Base-by-base conservation (phyloP, 176 grass and related monocot species). In the Rhynchospora breviuscula region DNA sequence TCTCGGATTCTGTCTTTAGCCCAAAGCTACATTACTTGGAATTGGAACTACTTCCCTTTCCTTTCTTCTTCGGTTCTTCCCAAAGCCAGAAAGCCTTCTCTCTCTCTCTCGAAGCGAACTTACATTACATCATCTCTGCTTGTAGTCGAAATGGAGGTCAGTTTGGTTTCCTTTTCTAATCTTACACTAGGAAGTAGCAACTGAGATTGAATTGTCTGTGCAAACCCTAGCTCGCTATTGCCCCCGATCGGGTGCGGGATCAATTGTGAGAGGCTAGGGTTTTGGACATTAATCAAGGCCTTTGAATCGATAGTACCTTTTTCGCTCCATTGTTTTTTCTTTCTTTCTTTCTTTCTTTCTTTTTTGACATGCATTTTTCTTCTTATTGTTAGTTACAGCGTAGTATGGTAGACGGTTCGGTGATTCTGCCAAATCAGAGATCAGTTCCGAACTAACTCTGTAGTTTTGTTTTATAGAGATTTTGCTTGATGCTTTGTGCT, bases 41-140 rank as follows among this genome's bases (percentile, higher is more conserved):
- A n/a, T 47, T n/a, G n/a, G n/a, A n/a, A 73, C 8, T 75, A 75
- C 23, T 51, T 51, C 45, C 44, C n/a, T 74, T 46, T 17, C 13
- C n/a, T n/a, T 23, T 12, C 46, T 17, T 77, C n/a, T 57, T 77
- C 49, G n/a, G n/a, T 77, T 77, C 73, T 77, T 77, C 73, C 73
- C 73, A 77, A 77, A 77, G n/a, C n/a, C n/a, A n/a, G n/a, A n/a
- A n/a, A n/a, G 73, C 73, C 49, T 57, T 54, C 12, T 33, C 15
- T 23, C 61, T 25, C 40, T 12, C 22, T 3, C 13, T 26, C n/a
- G n/a, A n/a, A n/a, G n/a, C n/a, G n/a, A n/a, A n/a, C n/a, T n/a
- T n/a, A n/a, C n/a, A n/a, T n/a, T n/a, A n/a, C n/a, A n/a, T n/a
- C n/a, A n/a, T 76, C 46, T 53, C 22, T 54, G 7, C 72, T 76